Percentiles rank a stretch among this genome's conserved stretches.
These are phyloP conservation scores for Globisporangium viniferum DNA, from an alignment of 352 stramenopile species.

Conservation along the genomic window DNA sequence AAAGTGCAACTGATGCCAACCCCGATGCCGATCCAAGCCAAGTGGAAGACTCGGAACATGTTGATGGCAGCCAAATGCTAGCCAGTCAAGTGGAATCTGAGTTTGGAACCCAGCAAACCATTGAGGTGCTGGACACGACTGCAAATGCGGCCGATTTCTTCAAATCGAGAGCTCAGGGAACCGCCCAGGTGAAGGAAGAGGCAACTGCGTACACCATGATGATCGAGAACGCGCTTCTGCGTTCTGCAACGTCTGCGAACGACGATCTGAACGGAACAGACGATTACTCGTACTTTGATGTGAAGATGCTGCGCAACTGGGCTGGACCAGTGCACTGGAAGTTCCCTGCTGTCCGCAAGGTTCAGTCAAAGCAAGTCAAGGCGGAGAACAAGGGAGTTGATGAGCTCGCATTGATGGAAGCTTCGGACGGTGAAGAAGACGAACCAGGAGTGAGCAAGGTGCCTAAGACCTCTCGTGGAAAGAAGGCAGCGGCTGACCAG, in stretches of 20 bases:
- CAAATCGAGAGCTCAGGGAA: slow-evolving; percentile 37
- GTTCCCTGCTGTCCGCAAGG: slow-evolving; percentile 49
- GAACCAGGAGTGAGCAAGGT: slow-evolving; percentile 27
- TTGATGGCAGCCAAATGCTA: slow-evolving; percentile 17
- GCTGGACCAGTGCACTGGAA: slow-evolving; percentile 75
- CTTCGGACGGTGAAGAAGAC: slow-evolving; percentile 28
- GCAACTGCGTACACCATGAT: slow-evolving; percentile 56
- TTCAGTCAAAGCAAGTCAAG: slow-evolving; percentile 32
- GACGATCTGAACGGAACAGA: slow-evolving; percentile 43
- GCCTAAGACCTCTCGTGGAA: slow-evolving; percentile 18
- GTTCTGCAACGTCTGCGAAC: slow-evolving; percentile 40
- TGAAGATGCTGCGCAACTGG: slow-evolving; percentile 83
- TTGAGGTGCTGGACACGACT: slow-evolving; percentile 15
- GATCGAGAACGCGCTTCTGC: slow-evolving; percentile 73
- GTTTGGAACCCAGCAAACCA: neutral
- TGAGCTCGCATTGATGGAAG: slow-evolving; percentile 23
- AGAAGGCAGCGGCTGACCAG: slow-evolving; percentile 31
- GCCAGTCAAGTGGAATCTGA: slow-evolving; percentile 11
- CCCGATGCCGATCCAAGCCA: slow-evolving; percentile 19
- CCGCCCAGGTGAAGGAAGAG: slow-evolving; percentile 48
- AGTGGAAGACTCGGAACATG: slow-evolving; percentile 31
- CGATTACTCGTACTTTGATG: slow-evolving; percentile 84
- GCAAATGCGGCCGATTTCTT: slow-evolving; percentile 64
- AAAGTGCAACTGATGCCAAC: slow-evolving; percentile 11
- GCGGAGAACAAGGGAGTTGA: slow-evolving; percentile 28